Conservation (phyloP, 2,329 filamentous ascomycete species). For the Chaetomium sp. region DNA sequence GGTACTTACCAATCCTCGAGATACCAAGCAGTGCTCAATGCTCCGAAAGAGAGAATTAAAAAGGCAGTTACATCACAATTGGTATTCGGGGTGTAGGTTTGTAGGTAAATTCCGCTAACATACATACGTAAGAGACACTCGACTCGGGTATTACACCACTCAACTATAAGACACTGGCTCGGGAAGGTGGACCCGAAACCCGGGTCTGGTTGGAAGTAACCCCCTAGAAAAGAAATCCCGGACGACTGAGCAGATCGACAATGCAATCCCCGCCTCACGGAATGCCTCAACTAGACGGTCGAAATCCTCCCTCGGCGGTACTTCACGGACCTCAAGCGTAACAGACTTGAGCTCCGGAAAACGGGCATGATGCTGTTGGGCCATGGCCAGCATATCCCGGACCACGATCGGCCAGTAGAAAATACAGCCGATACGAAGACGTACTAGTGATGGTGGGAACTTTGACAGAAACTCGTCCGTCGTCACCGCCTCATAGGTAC, state of each 20-base stretch:
- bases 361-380: background rate
- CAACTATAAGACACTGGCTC: conserved; percentile 2
- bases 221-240: conserved; percentile 2
- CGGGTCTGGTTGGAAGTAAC: conserved; percentile 1
- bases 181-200: conserved; percentile 1
- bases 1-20: too few species aligned
- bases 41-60: too few species aligned
- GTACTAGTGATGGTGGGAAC: conserved; percentile 1
- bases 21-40: too few species aligned
- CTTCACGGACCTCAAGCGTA: background rate
- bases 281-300: background rate
- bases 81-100: too few species aligned
- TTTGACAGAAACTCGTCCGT: background rate
- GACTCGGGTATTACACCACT: background rate
- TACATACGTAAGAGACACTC: too few species aligned
- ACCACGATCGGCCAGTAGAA: conserved; percentile 4
- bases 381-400: background rate
- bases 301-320: conserved; percentile 1
- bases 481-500: background rate
- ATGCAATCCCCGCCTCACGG: background rate
- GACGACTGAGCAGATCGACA: conserved; percentile 1
- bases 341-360: conserved; percentile 3
- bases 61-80: too few species aligned
- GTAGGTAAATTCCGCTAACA: too few species aligned
- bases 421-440: conserved; percentile 1